These are phyloP conservation scores for Zygosaccharomyces pseudorouxii DNA, from an alignment of 805 yeast species.

Conservation along the genomic window DNA sequence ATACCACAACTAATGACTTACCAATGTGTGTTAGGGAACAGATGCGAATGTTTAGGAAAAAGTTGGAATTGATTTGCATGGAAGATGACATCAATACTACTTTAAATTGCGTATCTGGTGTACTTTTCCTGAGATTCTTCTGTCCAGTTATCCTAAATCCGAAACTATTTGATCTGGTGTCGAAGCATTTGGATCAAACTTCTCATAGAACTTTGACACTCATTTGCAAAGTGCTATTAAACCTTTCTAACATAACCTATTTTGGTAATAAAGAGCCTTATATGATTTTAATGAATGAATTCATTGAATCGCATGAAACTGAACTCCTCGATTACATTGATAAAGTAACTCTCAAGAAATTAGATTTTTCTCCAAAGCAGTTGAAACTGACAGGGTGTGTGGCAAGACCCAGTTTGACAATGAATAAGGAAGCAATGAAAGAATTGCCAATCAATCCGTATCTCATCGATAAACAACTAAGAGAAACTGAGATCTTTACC, in stretches of 20 bases:
- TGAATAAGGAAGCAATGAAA: conserved; percentile 46
- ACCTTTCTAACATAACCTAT: conserved; percentile 67
- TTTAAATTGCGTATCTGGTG: conserved; percentile 74
- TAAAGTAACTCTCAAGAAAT: conserved; percentile 61
- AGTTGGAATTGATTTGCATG: conserved; percentile 55
- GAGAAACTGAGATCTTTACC: conserved; percentile 54
- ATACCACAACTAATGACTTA: conserved; percentile 63
- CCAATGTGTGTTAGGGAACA: conserved; percentile 65
- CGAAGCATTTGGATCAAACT: conserved; percentile 63
- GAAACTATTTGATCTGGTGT: conserved; percentile 68
- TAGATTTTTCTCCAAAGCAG: conserved; percentile 57
- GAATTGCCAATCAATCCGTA: conserved; percentile 68
- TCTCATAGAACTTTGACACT: conserved; percentile 76
- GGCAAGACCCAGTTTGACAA: conserved; percentile 49
- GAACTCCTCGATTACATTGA: conserved; percentile 69
- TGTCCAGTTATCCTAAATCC: conserved; percentile 94
- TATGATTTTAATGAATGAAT: conserved; percentile 62
- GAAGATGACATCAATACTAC: conserved; percentile 44
- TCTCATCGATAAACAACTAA: conserved; percentile 58
- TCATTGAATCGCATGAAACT: conserved; percentile 51
- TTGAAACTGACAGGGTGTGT: conserved; percentile 54
- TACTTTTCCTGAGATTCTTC: conserved; percentile 75
- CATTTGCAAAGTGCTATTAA: conserved; percentile 72
- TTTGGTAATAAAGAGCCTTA: conserved; percentile 86
- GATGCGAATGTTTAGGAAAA: conserved; percentile 56